These are phyloP conservation scores for Fusarium luffae DNA, from an alignment of 2,329 filamentous ascomycete species.

Conservation along the genomic window DNA sequence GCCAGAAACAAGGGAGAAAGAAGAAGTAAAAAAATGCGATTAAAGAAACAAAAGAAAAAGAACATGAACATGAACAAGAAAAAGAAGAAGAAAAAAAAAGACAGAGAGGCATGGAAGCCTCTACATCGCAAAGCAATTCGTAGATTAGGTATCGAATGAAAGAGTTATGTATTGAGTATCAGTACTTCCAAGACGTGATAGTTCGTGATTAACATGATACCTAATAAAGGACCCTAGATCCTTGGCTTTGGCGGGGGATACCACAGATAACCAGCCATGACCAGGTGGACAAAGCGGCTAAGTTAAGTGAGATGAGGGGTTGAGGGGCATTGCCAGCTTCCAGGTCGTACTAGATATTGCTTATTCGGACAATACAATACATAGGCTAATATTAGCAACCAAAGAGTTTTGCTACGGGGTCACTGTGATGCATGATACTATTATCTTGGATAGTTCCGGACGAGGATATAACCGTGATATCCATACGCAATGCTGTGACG, in stretches of 20 bases:
- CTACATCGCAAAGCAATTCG: constrained; percentile 10
- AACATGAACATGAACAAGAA: constrained; percentile 14
- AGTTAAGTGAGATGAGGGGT: constrained; percentile 4
- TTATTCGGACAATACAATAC: neutral
- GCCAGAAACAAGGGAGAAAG: constrained; percentile 26
- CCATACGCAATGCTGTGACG: constrained; percentile 1
- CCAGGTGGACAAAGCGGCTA: constrained; percentile 1
- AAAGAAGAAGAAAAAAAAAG: constrained; percentile 16
- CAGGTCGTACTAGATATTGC: constrained; percentile 1
- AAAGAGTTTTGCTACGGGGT: neutral
- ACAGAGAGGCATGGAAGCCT: constrained; percentile 16
- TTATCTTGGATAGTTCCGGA: neutral
- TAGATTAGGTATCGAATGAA: constrained; percentile 35
- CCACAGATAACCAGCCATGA: neutral
- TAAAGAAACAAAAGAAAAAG: constrained; percentile 23
- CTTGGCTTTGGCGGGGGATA: constrained; percentile 8
- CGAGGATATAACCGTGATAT: neutral
- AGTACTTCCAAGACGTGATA: neutral
- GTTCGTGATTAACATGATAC: neutral
- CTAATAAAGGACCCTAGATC: neutral
- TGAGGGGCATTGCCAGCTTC: constrained; percentile 21
- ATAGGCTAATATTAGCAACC: constrained; percentile 21
- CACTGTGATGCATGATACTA: neutral
- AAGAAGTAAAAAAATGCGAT: constrained; percentile 11
- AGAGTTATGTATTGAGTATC: constrained; percentile 20